Evolutionary conservation across 257 asterid genomes (phyloP), one percentile per base, ranked within the genome.

Genomic region (Striga asiatica): DNA sequence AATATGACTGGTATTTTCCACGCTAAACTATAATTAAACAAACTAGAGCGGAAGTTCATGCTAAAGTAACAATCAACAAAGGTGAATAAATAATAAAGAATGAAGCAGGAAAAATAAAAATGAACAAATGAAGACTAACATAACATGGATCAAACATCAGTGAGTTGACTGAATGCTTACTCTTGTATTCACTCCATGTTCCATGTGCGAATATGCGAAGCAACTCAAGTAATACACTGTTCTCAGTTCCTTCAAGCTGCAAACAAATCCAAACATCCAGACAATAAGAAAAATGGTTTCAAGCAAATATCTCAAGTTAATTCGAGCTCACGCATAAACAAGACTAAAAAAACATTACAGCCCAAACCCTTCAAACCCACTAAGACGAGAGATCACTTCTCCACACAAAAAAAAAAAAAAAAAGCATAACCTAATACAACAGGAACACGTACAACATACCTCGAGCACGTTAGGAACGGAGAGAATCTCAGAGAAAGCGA

Each of bases 401-500:
- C n/a, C n/a, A n/a, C n/a, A n/a, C n/a, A n/a, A n/a, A n/a, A n/a
- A n/a, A n/a, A 3, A 41, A 35, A 48, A n/a, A 55, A 46, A 1
- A 61, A 2, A 5, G 2, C 6, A 24, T 42, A 23, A 38, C 13
- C 27, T 25, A 1, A 28, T 31, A 21, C 22, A 22, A 50, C 58
- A 52, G 23, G 31, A 29, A 35, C 20, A 46, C 43, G 35, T 0
- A 50, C 19, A 4, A 47, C 3, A 28, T 38, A 91, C 96, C 98
- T 87, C 73, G 1, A 67, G 54, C 56, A 91, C 67, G 60, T 14
- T 82, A n/a, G 94, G 80, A 46, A 82, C 78, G 9, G 89, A 54
- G 58, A 91, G 85, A 76, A 91, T 81, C 79, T 91, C 98, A 21
- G 98, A 82, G 81, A 91, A 91, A 47, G 98, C 98, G 49, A 91